These are phyloP conservation scores for Gentiana straminea DNA, from an alignment of 257 asterid genomes.

Conservation along the genomic window DNA sequence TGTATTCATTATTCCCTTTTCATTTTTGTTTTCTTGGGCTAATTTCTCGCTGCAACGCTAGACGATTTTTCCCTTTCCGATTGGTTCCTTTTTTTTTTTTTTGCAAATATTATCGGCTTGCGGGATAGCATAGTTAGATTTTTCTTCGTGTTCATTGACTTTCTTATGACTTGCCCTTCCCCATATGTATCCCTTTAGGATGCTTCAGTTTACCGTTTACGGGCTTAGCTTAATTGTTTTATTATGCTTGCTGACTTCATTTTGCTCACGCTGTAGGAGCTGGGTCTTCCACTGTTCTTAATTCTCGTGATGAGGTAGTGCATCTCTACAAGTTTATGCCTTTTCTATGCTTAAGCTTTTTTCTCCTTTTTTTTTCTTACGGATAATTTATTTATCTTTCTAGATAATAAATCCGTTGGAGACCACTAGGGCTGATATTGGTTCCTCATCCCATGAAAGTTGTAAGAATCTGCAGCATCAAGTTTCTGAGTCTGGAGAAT, in stretches of 20 bases:
- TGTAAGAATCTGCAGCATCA: constrained; percentile 27
- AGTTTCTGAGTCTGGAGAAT: constrained; percentile 1
- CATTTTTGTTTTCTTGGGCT: neutral
- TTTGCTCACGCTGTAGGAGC: constrained; percentile 22
- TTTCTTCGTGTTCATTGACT: too few relatives aligned
- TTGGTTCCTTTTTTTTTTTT: too few relatives aligned
- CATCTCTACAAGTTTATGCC: neutral
- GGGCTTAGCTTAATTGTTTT: neutral
- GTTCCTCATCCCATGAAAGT: constrained; percentile 16
- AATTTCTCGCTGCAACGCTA: too few relatives aligned
- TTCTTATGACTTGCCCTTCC: too few relatives aligned
- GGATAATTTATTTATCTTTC: neutral
- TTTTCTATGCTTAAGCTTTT: neutral
- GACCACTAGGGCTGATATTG: constrained; percentile 17
- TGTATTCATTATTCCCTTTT: neutral
- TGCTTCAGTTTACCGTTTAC: too few relatives aligned
- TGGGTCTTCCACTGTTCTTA: constrained; percentile 21
- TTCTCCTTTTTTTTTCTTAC: neutral
- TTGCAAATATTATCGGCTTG: too few relatives aligned
- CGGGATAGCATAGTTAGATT: too few relatives aligned
- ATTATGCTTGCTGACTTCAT: neutral
- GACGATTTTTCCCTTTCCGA: too few relatives aligned
- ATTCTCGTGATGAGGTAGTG: constrained; percentile 54
- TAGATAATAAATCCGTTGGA: constrained; percentile 38
- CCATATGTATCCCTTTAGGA: too few relatives aligned